phyloP scores from a whole-genome alignment of 768 basidiomycete genomes.

The Russula griseocarnosa region DNA sequence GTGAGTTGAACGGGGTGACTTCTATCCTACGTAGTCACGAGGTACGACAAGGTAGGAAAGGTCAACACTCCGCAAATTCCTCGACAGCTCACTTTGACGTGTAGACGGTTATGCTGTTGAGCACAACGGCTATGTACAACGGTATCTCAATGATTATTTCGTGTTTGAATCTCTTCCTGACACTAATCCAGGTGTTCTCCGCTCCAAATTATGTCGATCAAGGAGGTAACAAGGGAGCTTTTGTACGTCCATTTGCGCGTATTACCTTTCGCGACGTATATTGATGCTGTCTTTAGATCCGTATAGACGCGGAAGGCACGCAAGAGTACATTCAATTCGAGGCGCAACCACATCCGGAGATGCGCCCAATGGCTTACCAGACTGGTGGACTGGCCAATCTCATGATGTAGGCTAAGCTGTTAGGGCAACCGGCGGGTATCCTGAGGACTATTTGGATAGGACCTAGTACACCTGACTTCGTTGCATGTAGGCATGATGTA shows the following conservation, averaged over 20 bases:
- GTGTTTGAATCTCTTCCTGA: slow-evolving; percentile 14
- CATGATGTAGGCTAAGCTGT: slow-evolving; percentile 51
- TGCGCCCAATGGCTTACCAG: slow-evolving; percentile 92
- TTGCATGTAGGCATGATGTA: no score
- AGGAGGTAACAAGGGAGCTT: slow-evolving; percentile 87
- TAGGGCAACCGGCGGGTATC: not conserved
- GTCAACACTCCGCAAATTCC: slow-evolving; percentile 13
- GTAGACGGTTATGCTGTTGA: slow-evolving; percentile 91
- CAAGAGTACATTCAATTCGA: slow-evolving; percentile 78
- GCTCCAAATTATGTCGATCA: slow-evolving; percentile 96
- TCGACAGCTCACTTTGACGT: slow-evolving; percentile 1
- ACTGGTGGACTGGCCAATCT: slow-evolving; percentile 60
- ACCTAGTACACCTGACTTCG: slow-evolving; percentile 1
- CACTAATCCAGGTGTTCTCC: slow-evolving; percentile 67
- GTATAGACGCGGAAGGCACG: slow-evolving; percentile 73
- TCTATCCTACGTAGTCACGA: slow-evolving; percentile 95
- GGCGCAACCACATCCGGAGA: slow-evolving; percentile 80
- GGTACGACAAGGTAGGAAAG: slow-evolving; percentile 74
- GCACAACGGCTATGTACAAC: slow-evolving; percentile 94
- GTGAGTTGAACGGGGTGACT: slow-evolving; percentile 77
- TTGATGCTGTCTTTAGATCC: slow-evolving; percentile 48
- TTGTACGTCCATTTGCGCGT: slow-evolving; percentile 47
- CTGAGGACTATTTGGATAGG: not conserved
- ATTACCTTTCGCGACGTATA: not conserved
- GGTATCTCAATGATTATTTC: slow-evolving; percentile 27